These are phyloP conservation scores for Pseudogymnoascus destructans DNA, from an alignment of 2,329 filamentous ascomycete species.

Conservation along the genomic window DNA sequence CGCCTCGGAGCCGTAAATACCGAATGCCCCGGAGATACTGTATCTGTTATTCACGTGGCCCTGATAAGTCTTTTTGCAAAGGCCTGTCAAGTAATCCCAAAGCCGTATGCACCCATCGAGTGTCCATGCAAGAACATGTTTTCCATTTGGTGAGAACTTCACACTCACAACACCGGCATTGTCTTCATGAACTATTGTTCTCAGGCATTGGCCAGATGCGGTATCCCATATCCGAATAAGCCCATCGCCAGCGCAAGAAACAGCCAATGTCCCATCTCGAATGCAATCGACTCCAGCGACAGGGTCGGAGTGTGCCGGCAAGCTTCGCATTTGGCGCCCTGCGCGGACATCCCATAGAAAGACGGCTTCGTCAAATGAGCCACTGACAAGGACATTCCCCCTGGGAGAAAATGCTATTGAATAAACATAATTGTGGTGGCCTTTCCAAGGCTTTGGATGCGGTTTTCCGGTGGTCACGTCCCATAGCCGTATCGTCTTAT, in stretches of 20 bases:
- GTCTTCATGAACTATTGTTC: conserved; percentile 92
- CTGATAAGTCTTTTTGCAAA: conserved; percentile 93
- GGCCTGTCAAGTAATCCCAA: conserved; percentile 89
- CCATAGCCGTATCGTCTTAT: conserved; percentile 93
- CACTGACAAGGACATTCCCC: conserved; percentile 90
- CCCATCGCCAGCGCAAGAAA: conserved; percentile 82
- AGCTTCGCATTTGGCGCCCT: conserved; percentile 71
- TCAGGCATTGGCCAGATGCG: conserved; percentile 82
- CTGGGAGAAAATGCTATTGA: conserved; percentile 93
- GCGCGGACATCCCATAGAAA: conserved; percentile 94
- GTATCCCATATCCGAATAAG: conserved; percentile 94
- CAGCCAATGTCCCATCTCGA: conserved; percentile 80
- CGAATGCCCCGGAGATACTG: conserved; percentile 76
- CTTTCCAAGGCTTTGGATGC: conserved; percentile 47
- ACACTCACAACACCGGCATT: conserved; percentile 83
- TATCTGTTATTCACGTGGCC: conserved; percentile 77
- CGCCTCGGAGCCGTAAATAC: conserved; percentile 40
- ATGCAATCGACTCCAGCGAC: conserved; percentile 91
- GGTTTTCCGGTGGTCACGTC: conserved; percentile 52
- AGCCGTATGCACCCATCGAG: conserved; percentile 80
- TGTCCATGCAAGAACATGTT: conserved; percentile 82
- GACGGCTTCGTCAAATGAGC: conserved; percentile 93
- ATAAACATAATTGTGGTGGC: conserved; percentile 95
- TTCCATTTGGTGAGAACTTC: conserved; percentile 86
- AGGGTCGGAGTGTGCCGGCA: conserved; percentile 91